These are phyloP conservation scores for Rosa chinensis DNA, from an alignment of 306 rosid genomes.

Conservation along the genomic window DNA sequence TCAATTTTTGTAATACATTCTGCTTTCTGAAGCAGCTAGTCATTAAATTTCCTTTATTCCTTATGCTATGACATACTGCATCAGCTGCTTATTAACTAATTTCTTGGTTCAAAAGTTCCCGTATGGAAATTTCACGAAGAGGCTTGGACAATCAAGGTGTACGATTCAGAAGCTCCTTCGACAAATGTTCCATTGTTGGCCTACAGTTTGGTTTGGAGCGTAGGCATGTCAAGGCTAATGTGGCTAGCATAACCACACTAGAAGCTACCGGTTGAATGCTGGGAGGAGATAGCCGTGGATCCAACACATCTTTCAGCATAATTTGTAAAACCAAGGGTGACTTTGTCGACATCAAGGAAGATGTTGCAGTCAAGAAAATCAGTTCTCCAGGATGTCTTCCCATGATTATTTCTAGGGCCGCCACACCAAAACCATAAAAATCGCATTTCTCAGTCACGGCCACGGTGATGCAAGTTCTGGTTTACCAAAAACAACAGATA, in stretches of 20 bases:
- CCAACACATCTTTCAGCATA: conserved; percentile 22
- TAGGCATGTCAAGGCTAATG: conserved; percentile 28
- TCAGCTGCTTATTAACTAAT: background rate
- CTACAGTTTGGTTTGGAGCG: conserved; percentile 14
- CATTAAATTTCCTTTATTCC: background rate
- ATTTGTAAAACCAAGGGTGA: background rate
- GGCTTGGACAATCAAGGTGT: conserved; percentile 6
- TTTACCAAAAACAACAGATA: background rate
- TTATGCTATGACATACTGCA: background rate
- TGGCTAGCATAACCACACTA: conserved; percentile 11
- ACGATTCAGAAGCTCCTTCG: conserved; percentile 13
- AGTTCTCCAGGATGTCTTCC: conserved; percentile 32
- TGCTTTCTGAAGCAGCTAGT: background rate
- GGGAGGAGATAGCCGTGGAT: conserved; percentile 21
- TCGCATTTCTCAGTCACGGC: conserved; percentile 26
- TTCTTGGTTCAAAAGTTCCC: conserved; percentile 19
- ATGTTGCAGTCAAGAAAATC: background rate
- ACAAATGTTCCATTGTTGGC: conserved; percentile 23
- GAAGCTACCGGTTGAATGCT: background rate
- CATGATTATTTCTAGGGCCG: conserved; percentile 32
- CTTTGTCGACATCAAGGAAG: background rate
- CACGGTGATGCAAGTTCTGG: conserved; percentile 24
- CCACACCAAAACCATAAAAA: conserved; percentile 35
- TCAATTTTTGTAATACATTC: no score
- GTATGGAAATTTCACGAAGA: conserved; percentile 23